Evolutionary conservation across 2,329 filamentous ascomycete genomes (phyloP).

Genomic region (Cladophialophora immunda): DNA sequence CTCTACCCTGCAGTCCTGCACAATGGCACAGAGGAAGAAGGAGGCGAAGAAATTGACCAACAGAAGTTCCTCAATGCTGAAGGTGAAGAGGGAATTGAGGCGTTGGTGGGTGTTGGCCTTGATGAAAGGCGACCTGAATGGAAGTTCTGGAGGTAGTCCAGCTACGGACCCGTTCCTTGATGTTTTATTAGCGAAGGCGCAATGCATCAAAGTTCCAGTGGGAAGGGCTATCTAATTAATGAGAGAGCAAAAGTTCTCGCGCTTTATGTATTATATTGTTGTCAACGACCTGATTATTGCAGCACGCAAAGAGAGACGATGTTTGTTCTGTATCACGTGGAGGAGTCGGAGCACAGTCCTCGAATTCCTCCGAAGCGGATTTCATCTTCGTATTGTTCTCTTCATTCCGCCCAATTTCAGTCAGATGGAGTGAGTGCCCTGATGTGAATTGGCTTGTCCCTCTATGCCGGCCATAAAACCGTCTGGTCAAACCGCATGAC

Average conservation of each 20-base stretch:
- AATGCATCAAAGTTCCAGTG: slow-evolving; percentile 15
- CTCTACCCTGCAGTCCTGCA: slow-evolving; percentile 91
- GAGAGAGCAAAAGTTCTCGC: slow-evolving; percentile 18
- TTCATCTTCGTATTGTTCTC: slow-evolving; percentile 33
- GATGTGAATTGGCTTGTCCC: background rate
- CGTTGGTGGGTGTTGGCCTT: slow-evolving; percentile 80
- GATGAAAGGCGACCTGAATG: slow-evolving; percentile 77
- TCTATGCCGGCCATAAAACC: background rate
- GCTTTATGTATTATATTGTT: slow-evolving; percentile 21
- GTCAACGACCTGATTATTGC: background rate
- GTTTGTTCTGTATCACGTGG: slow-evolving; percentile 10
- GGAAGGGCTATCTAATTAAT: slow-evolving; percentile 5
- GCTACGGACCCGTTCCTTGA: slow-evolving; percentile 14
- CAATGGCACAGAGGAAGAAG: slow-evolving; percentile 81
- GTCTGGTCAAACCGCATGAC: background rate
- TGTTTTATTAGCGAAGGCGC: slow-evolving; percentile 36
- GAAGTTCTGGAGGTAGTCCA: slow-evolving; percentile 77
- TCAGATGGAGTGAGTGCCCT: background rate
- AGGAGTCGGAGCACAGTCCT: background rate
- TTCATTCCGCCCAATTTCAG: slow-evolving; percentile 28
- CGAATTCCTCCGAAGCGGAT: background rate
- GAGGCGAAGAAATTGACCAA: slow-evolving; percentile 90
- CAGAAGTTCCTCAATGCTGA: slow-evolving; percentile 86
- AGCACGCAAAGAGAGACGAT: background rate
- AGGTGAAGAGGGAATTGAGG: slow-evolving; percentile 84